Evolutionary conservation across 2,329 filamentous ascomycete species (phyloP).

Genomic region (Coccinonectria pachysandricola): DNA sequence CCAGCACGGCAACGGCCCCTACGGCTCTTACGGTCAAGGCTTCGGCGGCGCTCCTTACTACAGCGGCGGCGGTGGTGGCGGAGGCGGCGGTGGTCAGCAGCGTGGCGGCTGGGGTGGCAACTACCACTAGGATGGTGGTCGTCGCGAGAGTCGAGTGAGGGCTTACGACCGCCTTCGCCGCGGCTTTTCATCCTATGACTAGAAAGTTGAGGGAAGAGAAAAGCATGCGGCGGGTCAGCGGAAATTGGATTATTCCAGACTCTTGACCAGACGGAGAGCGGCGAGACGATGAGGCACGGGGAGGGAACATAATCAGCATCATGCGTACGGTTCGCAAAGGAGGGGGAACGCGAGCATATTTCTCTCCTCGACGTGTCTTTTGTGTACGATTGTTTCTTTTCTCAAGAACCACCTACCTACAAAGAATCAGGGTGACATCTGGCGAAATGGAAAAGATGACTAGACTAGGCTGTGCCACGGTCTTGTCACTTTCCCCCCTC

Average conservation of each 20-base stretch:
- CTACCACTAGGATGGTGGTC: conserved; percentile 38
- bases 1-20: conserved; percentile 43
- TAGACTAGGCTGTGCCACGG: conserved; percentile 3
- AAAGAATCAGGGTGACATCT: conserved; percentile 22
- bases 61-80: conserved; percentile 28
- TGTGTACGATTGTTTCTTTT: conserved; percentile 29
- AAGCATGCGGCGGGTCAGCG: too few relatives aligned
- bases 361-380: conserved; percentile 21
- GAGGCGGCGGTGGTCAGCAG: conserved; percentile 28
- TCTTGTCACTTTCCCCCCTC: too few relatives aligned
- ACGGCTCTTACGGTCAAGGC: conserved; percentile 41
- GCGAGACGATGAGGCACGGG: conserved; percentile 12
- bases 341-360: conserved; percentile 15
- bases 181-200: too few relatives aligned
- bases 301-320: conserved; percentile 24
- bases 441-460: conserved; percentile 12
- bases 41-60: conserved; percentile 40
- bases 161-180: conserved; percentile 3
- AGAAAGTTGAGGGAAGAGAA: too few relatives aligned
- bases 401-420: conserved; percentile 23
- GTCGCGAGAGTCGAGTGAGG: conserved; percentile 16
- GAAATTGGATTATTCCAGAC: too few relatives aligned
- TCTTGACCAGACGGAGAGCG: too few relatives aligned
- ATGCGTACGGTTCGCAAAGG: conserved; percentile 16
- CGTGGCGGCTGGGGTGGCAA: conserved; percentile 50